phyloP scores from a whole-genome alignment of 352 stramenopile species.

The Chrysophaeum taylorii region DNA sequence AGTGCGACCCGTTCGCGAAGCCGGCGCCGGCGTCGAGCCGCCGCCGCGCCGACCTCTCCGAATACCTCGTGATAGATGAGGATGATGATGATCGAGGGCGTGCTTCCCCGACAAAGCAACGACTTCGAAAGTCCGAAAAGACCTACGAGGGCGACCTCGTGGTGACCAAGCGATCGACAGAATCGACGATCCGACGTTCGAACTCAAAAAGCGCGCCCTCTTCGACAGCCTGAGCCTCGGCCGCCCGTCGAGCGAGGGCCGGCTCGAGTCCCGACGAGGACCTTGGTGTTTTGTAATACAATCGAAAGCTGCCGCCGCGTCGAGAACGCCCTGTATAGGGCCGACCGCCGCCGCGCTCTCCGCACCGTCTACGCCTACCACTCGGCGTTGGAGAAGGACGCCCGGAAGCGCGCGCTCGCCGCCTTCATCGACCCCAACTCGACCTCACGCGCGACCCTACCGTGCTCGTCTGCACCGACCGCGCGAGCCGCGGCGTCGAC shows the following conservation, averaged over 20 bases:
- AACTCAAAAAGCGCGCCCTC: slow-evolving; percentile 26
- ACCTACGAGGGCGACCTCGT: slow-evolving; percentile 25
- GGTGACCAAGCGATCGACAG: slow-evolving; percentile 38
- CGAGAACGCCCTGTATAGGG: slow-evolving; percentile 57
- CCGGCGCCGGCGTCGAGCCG: too few relatives aligned
- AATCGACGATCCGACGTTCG: slow-evolving; percentile 39
- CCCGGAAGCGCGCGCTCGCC: slow-evolving; percentile 36
- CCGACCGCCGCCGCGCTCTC: slow-evolving; percentile 41
- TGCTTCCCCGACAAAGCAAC: slow-evolving; percentile 40
- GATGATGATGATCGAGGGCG: too few relatives aligned
- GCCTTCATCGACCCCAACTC: slow-evolving; percentile 36
- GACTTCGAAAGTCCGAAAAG: slow-evolving; percentile 23
- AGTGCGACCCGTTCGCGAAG: slow-evolving; percentile 27
- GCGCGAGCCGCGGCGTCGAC: slow-evolving; percentile 59
- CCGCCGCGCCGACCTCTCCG: too few relatives aligned
- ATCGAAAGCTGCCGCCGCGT: slow-evolving; percentile 59
- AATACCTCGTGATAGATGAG: too few relatives aligned
- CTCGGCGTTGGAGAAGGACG: slow-evolving; percentile 49
- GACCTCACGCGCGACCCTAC: slow-evolving; percentile 25
- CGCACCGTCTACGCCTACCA: slow-evolving; percentile 56
- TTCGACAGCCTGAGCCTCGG: slow-evolving; percentile 28
- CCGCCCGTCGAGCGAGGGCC: slow-evolving; percentile 27
- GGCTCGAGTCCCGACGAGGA: slow-evolving; percentile 39
- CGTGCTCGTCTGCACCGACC: slow-evolving; percentile 58
- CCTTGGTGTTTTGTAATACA: slow-evolving; percentile 72